Evolutionary conservation across 441 rosid species (phyloP), one percentile per base, ranked within the genome.

Genomic region (Hura crepitans): DNA sequence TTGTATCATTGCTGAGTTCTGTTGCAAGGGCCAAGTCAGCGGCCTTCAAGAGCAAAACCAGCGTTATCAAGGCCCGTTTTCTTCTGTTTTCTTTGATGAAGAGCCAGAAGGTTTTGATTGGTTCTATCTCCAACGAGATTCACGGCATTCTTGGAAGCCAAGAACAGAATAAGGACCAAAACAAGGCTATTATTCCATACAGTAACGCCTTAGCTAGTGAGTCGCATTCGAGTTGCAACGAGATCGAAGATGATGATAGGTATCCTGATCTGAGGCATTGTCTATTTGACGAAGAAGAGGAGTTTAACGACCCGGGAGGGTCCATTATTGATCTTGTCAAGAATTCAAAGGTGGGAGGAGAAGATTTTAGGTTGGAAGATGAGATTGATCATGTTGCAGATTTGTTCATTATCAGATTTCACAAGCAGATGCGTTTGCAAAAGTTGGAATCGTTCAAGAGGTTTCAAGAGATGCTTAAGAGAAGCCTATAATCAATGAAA

Each of bases 361-460:
- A 84, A 76, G 87, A 87, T 81, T 91, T 91, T 77, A 84, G 71
- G 37, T 71, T 91, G 79, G 98, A 93, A 75, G 93, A 88, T 30
- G 97, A 89, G 81, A 92, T 94, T 10, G 96, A 92, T 67, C 83
- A 70, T 30, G 91, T 84, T 3, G 99, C 99, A 0, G 97, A 90
- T n/a, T 81, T 94, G 82, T 94, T 85, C 79, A 94, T 94, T 31
- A 78, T 49, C 66, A 81, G 89, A 55, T 92, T 94, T 71, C 96
- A 92, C 56, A 76, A 85, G n/a, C 88, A 92, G 80, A 87, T 92
- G 77, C 82, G 82, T 87, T 51, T 94, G 71, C 98, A 94, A 86
- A 94, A 90, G 82, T 87, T 85, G 39, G 81, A 77, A 17, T 94
- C 96, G 6, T 76, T 89, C 57, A 89, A 87, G 79, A 80, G 81